Percentiles rank a stretch among this genome's conserved stretches.
Conservation (phyloP, 371 early-diverging fungal species). For the Mucor racemosus region DNA sequence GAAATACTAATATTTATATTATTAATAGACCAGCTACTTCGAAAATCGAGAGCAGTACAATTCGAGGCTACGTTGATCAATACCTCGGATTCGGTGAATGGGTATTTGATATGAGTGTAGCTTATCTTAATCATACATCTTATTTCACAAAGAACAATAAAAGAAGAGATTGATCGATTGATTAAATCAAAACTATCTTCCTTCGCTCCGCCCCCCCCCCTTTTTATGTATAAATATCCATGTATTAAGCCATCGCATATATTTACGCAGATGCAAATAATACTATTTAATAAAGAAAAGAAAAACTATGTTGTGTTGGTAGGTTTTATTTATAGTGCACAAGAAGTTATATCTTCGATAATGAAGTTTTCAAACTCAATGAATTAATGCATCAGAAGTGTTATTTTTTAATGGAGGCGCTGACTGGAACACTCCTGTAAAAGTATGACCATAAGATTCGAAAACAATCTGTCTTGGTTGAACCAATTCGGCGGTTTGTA, state of each 20-base stretch:
- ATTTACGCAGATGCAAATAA: background rate
- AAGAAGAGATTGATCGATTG: background rate
- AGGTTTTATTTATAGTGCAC: no score
- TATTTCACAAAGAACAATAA: constrained; percentile 63
- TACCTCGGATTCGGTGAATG: constrained; percentile 74
- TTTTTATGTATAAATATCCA: background rate
- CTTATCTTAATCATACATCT: constrained; percentile 58
- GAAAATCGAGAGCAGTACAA: constrained; percentile 60
- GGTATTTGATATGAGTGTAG: constrained; percentile 63
- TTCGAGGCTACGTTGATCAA: constrained; percentile 57
- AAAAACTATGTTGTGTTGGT: no score
- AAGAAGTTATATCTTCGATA: no score
- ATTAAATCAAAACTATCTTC: background rate
- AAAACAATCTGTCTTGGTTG: background rate
- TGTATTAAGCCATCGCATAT: background rate
- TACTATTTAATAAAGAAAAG: background rate
- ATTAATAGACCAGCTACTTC: constrained; percentile 54
- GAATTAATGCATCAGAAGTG: background rate
- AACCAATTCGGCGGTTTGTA: background rate
- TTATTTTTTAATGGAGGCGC: background rate
- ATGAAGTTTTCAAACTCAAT: background rate
- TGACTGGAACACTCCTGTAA: background rate
- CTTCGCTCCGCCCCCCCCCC: no score
- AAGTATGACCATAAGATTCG: background rate
- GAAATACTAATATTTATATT: background rate